Percentiles rank a stretch among this genome's conserved stretches.
Evolutionary conservation across 192 early-diverging fungal species (phyloP).

Genomic region (Podila verticillata): DNA sequence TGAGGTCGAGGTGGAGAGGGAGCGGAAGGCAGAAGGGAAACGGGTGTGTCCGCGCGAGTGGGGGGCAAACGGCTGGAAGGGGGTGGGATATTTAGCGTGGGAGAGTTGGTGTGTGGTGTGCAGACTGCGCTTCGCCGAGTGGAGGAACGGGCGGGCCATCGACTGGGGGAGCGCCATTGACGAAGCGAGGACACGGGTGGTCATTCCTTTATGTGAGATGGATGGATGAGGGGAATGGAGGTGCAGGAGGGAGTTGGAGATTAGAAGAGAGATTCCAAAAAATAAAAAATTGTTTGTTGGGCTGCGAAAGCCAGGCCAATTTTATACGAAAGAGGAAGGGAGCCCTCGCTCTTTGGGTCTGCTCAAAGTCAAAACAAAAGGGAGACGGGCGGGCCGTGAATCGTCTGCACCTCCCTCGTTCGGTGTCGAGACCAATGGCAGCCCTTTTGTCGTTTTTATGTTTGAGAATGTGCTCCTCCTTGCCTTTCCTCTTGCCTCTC

Average conservation of each 20-base stretch:
- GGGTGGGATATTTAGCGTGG: background rate
- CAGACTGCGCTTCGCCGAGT: slow-evolving; percentile 1
- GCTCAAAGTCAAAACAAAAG: background rate
- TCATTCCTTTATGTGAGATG: background rate
- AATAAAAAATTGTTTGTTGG: background rate
- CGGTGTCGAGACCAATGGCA: background rate
- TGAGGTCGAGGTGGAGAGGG: background rate
- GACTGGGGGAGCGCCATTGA: slow-evolving; percentile 1
- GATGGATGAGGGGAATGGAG: background rate
- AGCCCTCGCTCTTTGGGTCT: background rate
- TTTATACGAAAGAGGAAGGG: background rate
- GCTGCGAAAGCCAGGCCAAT: background rate
- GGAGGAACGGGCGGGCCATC: background rate
- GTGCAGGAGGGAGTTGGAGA: background rate
- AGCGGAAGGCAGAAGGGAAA: background rate
- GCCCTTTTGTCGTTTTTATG: background rate
- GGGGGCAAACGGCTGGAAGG: slow-evolving; percentile 12
- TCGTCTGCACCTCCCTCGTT: too few species aligned
- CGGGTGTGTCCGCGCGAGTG: slow-evolving; percentile 15
- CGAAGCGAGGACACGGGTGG: slow-evolving; percentile 1
- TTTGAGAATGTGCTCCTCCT: too few species aligned
- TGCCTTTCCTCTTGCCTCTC: too few species aligned
- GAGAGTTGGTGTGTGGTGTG: background rate
- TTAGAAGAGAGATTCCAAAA: background rate
- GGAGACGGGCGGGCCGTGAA: background rate